Base-by-base conservation (phyloP, 176 grass and related monocot genomes). In the Oryza longistaminata region DNA sequence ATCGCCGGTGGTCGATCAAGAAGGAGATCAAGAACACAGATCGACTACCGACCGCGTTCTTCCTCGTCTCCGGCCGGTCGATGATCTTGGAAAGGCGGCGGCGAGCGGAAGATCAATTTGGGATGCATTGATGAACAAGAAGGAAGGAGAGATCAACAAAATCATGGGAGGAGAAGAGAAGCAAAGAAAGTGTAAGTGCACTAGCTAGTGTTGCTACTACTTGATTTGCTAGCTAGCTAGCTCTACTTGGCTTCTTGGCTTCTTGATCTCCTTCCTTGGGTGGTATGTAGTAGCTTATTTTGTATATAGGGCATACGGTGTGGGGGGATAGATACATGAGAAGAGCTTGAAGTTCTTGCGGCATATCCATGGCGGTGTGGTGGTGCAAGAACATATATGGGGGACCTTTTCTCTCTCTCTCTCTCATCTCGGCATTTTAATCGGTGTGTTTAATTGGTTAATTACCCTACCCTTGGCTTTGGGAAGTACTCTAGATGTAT, bases 281-380 rank as follows among this genome's bases (percentile, higher is more conserved):
- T 26, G 66, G 21, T 58, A n/a, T 87, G 49, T 90, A 11, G 58
- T 62, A 62, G 58, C 58, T 62, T 62, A 62, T 90, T 90, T 75
- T 90, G 89, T 90, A 90, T 39, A 90, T 90, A 90, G 71, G 80
- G 81, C 85, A 88, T 88, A 84, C 81, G 85, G 81, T 84, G 71
- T 77, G 42, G 31, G 64, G 80, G 74, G 81, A 24, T 62, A 62
- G 45, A 83, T 87, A 91, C 78, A 79, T 50, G 73, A 87, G 74
- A 62, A 72, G 81, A 87, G 79, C 65, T 83, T 73, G 74, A 5
- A 69, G 49, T 45, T 58, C 68, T 67, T 82, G 70, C 19, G 62
- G 73, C 72, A 70, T 74, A 70, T 74, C 61, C 64, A 46, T 24
- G 39, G 68, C 42, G 75, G 81, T 83, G 68, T 31, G 75, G 85